Conservation (phyloP, 441 rosid species). For the Eutrema salsugineum region DNA sequence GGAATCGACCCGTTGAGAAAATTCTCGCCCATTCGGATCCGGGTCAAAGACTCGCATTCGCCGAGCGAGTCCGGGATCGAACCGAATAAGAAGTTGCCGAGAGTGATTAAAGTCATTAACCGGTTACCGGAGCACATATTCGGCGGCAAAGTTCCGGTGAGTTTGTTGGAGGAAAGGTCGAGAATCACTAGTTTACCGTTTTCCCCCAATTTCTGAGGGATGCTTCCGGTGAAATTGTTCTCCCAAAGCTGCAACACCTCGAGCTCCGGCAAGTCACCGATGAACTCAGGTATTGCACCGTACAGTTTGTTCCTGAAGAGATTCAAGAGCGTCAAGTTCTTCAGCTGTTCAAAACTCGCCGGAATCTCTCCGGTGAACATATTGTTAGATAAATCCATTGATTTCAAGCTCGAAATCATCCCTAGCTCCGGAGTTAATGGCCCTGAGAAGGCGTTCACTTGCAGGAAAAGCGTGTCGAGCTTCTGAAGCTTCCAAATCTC, state of each 20-base stretch:
- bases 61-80: constrained; percentile 75
- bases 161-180: constrained; percentile 78
- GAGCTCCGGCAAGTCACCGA: constrained; percentile 65
- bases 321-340: constrained; percentile 67
- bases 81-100: constrained; percentile 72
- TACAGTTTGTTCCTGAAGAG: constrained; percentile 74
- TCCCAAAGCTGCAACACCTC: constrained; percentile 36
- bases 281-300: constrained; percentile 75
- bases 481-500: constrained; percentile 63
- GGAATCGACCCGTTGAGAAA: constrained; percentile 82
- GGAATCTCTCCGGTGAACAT: constrained; percentile 77
- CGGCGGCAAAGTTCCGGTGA: constrained; percentile 74
- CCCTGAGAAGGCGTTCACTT: constrained; percentile 68
- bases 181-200: constrained; percentile 54
- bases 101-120: constrained; percentile 53
- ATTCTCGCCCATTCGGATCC: constrained; percentile 84
- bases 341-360: constrained; percentile 40
- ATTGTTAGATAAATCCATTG: constrained; percentile 83
- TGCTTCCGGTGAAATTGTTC: constrained; percentile 43
- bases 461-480: constrained; percentile 78
- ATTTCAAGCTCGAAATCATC: constrained; percentile 55
- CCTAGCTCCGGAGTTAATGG: constrained; percentile 56
- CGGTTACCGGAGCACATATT: constrained; percentile 59
- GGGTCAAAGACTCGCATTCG: constrained; percentile 55
- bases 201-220: constrained; percentile 63